Evolutionary conservation across 1,284 basidiomycete genomes (phyloP).

Genomic region (Xerocomus minutiporus): DNA sequence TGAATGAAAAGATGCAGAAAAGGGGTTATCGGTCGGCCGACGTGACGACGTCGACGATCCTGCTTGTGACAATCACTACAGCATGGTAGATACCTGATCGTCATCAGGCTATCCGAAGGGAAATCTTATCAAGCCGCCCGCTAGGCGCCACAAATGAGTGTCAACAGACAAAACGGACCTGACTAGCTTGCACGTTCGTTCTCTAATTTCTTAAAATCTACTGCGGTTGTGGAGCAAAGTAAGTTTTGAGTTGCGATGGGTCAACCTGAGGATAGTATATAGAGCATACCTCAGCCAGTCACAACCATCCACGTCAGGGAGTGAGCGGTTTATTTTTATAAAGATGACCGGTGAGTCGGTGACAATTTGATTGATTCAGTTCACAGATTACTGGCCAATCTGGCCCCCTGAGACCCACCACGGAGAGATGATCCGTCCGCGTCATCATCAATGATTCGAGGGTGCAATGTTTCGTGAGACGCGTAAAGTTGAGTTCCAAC

Average conservation of each 20-base stretch:
- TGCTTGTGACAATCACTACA: constrained; percentile 3
- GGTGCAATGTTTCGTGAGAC: not conserved
- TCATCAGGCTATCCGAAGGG: no score
- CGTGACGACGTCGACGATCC: no score
- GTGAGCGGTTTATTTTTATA: no score
- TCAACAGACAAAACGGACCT: not conserved
- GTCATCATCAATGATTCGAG: not conserved
- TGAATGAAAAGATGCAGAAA: no score
- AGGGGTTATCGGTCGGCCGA: not conserved
- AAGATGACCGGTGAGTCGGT: no score
- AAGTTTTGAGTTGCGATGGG: not conserved
- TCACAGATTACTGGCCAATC: no score
- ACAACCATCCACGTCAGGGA: no score
- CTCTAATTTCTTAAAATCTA: not conserved
- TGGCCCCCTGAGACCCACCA: no score
- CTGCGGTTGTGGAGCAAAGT: not conserved
- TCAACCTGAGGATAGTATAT: not conserved
- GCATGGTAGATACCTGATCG: not conserved
- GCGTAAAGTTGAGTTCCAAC: not conserved
- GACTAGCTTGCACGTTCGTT: not conserved
- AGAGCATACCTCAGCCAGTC: not conserved
- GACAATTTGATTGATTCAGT: no score
- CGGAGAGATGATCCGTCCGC: not conserved
- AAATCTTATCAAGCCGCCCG: not conserved
- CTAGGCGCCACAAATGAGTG: constrained; percentile 1